These are phyloP conservation scores for Suhomyces guaymorum DNA, from an alignment of 1,139 yeast species.

Conservation along the genomic window DNA sequence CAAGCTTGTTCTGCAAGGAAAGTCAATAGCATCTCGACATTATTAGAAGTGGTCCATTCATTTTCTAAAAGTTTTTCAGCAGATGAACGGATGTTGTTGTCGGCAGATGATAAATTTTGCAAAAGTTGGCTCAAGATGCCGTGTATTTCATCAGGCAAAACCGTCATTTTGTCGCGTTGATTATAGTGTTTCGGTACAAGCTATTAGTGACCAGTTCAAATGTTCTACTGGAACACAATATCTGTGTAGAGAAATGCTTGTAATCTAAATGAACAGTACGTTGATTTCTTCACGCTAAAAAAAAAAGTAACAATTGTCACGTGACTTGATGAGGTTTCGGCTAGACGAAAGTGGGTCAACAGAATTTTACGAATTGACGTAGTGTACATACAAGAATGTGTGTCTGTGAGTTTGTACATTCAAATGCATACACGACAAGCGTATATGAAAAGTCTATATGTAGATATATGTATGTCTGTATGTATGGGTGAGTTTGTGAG, in stretches of 20 bases:
- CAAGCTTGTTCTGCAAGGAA: slow-evolving; percentile 84
- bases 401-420: too few relatives aligned
- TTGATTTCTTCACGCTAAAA: slow-evolving; percentile 10
- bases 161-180: slow-evolving; percentile 44
- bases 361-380: too few relatives aligned
- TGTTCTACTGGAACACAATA: too few relatives aligned
- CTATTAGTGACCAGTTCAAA: too few relatives aligned
- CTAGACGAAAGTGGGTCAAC: too few relatives aligned
- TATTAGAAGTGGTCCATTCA: slow-evolving; percentile 70
- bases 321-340: slow-evolving; percentile 11
- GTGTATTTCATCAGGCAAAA: slow-evolving; percentile 63
- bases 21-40: slow-evolving; percentile 66
- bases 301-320: slow-evolving; percentile 10
- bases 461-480: too few relatives aligned
- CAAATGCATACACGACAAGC: too few relatives aligned
- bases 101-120: slow-evolving; percentile 71
- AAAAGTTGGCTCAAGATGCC: slow-evolving; percentile 59
- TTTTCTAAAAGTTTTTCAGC: slow-evolving; percentile 76
- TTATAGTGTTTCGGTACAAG: too few relatives aligned
- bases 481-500: too few relatives aligned
- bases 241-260: too few relatives aligned
- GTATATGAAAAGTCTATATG: too few relatives aligned
- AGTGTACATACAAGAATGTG: too few relatives aligned
- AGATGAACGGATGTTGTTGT: slow-evolving; percentile 67
- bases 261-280: slow-evolving; percentile 3